Conservation (phyloP, 345 rosid genomes). For the Anacardium occidentale region DNA sequence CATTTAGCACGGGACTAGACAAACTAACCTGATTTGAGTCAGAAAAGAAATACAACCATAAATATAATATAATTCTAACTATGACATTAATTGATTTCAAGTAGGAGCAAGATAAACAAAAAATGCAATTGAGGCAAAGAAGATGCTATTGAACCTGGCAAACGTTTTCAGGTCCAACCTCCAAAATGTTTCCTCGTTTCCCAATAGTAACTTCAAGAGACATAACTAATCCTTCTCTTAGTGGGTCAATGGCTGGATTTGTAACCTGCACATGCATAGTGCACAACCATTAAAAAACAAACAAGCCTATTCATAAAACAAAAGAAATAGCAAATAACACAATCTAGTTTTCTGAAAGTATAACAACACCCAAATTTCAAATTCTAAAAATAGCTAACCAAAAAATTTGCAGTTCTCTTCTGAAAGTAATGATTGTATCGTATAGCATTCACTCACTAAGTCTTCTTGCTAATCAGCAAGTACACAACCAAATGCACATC, state of each 20-base stretch:
- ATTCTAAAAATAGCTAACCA: background rate
- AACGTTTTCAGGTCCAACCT: constrained; percentile 93
- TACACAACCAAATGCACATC: background rate
- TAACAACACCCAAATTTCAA: background rate
- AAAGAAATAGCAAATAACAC: background rate
- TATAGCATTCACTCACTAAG: background rate
- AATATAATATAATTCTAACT: background rate
- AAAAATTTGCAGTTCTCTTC: background rate
- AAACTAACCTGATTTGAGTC: constrained; percentile 59
- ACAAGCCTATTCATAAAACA: background rate
- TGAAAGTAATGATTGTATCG: background rate
- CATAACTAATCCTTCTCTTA: constrained; percentile 97
- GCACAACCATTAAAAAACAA: constrained; percentile 8
- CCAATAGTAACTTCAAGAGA: constrained; percentile 96
- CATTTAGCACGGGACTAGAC: constrained; percentile 84
- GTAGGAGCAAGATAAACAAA: constrained; percentile 5
- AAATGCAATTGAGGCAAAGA: constrained; percentile 8
- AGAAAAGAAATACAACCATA: constrained; percentile 15
- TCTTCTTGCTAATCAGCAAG: background rate
- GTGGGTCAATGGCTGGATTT: constrained; percentile 98
- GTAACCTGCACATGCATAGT: constrained; percentile 60
- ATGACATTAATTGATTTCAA: background rate
- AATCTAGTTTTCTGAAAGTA: background rate
- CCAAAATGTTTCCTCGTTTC: constrained; percentile 88
- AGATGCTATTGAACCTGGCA: constrained; percentile 57